phyloP scores from a whole-genome alignment of 768 basidiomycete genomes.

The Cyclocybe aegerita region DNA sequence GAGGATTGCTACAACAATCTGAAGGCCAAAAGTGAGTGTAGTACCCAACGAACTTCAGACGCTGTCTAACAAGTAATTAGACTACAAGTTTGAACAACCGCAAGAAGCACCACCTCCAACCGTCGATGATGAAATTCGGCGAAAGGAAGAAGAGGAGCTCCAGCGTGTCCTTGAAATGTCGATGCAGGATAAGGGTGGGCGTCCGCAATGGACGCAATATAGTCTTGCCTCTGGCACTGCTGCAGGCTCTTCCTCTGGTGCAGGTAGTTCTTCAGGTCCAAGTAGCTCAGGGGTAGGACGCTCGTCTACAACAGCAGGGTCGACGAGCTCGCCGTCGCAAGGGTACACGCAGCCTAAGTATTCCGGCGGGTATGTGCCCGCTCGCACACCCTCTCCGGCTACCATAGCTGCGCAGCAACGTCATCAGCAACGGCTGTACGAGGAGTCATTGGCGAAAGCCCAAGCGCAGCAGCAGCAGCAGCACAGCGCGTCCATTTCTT shows the following conservation, averaged over 20 bases:
- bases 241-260: slow-evolving; percentile 29
- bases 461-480: slow-evolving; percentile 20
- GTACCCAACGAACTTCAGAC: neutral
- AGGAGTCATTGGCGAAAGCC: slow-evolving; percentile 15
- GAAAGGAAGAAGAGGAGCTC: slow-evolving; percentile 92
- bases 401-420: slow-evolving; percentile 21
- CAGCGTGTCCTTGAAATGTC: slow-evolving; percentile 91
- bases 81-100: slow-evolving; percentile 67
- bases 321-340: slow-evolving; percentile 14
- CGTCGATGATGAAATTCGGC: slow-evolving; percentile 76
- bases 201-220: slow-evolving; percentile 52
- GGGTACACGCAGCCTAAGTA: slow-evolving; percentile 36
- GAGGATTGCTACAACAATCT: slow-evolving; percentile 83
- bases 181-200: slow-evolving; percentile 88
- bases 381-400: slow-evolving; percentile 45
- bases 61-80: slow-evolving; percentile 30
- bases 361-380: slow-evolving; percentile 53
- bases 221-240: slow-evolving; percentile 25
- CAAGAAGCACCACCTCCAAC: slow-evolving; percentile 65
- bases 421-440: slow-evolving; percentile 22
- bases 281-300: slow-evolving; percentile 20
- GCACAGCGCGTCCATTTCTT: slow-evolving; percentile 7
- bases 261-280: slow-evolving; percentile 23
- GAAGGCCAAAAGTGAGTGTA: slow-evolving; percentile 70
- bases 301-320: slow-evolving; percentile 17